Percentiles rank a stretch among this genome's conserved stretches.
Evolutionary conservation across 2,329 filamentous ascomycete genomes (phyloP).

Genomic region (Corynespora cassiicola): DNA sequence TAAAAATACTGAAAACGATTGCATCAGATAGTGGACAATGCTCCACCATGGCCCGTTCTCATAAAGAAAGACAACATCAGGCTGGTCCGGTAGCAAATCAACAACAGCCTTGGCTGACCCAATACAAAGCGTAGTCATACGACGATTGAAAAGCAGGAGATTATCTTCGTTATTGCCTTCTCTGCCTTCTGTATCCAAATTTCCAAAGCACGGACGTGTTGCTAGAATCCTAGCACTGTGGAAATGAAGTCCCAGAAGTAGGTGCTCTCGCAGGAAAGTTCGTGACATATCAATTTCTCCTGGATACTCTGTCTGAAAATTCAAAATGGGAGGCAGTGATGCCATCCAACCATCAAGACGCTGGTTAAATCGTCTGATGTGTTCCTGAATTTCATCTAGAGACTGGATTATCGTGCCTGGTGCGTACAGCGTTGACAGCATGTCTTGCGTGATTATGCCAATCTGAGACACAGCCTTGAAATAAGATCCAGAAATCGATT

Average conservation of each 20-base stretch:
- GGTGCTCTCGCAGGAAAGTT: conserved; percentile 11
- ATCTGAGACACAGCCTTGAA: conserved; percentile 17
- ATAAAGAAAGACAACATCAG: too few species aligned
- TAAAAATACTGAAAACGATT: conserved; percentile 39
- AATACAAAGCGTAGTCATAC: conserved; percentile 33
- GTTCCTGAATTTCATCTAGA: conserved; percentile 32
- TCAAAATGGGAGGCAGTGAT: conserved; percentile 22
- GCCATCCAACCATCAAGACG: conserved; percentile 33
- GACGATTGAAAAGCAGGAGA: conserved; percentile 25
- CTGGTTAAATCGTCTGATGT: conserved; percentile 26
- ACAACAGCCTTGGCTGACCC: too few species aligned
- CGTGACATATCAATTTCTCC: neutral
- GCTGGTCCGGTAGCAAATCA: too few species aligned
- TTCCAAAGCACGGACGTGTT: conserved; percentile 38
- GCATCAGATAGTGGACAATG: conserved; percentile 36
- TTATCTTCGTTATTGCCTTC: conserved; percentile 24
- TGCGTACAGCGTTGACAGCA: too few species aligned
- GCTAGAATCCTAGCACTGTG: conserved; percentile 37
- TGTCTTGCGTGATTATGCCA: conserved; percentile 25
- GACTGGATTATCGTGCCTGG: conserved; percentile 26
- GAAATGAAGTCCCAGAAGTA: conserved; percentile 28
- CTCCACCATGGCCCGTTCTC: conserved; percentile 49
- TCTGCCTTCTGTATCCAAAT: too few species aligned
- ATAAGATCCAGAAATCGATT: conserved; percentile 9
- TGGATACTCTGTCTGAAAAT: conserved; percentile 14